phyloP scores from a whole-genome alignment of 2,329 filamentous ascomycete species.

The Clonostachys byssicola region DNA sequence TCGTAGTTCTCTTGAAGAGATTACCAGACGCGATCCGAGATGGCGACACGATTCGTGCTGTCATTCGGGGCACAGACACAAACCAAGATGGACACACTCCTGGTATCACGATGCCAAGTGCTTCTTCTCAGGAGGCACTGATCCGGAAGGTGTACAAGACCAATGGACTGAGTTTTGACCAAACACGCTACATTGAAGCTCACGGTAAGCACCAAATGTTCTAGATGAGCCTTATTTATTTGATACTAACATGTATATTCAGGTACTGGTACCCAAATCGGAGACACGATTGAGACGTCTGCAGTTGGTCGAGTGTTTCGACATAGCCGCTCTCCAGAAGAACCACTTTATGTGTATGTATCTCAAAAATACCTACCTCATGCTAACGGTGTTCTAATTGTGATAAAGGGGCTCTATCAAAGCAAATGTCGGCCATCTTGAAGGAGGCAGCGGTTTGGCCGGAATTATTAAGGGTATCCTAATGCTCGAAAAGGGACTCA shows the following conservation, averaged over 20 bases:
- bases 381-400: not conserved
- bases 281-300: conserved; percentile 31
- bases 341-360: not conserved
- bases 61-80: not conserved
- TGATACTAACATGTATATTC: not conserved
- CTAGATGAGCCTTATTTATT: conserved; percentile 6
- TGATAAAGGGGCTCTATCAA: conserved; percentile 8
- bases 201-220: conserved; percentile 36
- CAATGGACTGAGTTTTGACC: conserved; percentile 22
- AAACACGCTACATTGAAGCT: conserved; percentile 38
- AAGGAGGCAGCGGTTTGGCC: conserved; percentile 10
- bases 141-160: conserved; percentile 31
- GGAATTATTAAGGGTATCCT: conserved; percentile 10
- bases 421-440: conserved; percentile 11
- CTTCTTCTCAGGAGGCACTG: conserved; percentile 21
- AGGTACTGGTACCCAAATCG: conserved; percentile 45
- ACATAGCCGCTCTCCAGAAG: conserved; percentile 1
- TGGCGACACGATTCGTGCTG: conserved; percentile 8
- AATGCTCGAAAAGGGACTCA: conserved; percentile 7
- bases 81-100: conserved; percentile 13
- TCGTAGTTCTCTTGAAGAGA: conserved; percentile 26
- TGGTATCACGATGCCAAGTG: conserved; percentile 33
- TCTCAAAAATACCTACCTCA: not conserved
- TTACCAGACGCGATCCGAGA: conserved; percentile 32
- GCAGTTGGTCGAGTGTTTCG: conserved; percentile 19